phyloP scores from a whole-genome alignment of 495 filamentous ascomycete genomes.

The Penicillium angulare region DNA sequence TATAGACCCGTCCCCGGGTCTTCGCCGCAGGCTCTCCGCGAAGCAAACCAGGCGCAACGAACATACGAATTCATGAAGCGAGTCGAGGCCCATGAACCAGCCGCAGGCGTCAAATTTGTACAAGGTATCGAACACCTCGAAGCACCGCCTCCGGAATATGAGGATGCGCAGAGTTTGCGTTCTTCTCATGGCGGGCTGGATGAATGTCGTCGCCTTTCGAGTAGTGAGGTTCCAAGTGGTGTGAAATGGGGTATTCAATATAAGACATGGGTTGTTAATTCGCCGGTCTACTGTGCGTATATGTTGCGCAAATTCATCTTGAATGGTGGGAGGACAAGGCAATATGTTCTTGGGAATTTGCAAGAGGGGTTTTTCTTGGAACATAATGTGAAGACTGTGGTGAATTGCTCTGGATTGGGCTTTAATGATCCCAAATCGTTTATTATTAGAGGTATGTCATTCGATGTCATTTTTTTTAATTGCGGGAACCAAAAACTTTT shows the following conservation, averaged over 20 bases:
- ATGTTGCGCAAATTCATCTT: conserved; percentile 52
- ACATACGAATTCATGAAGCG: conserved; percentile 53
- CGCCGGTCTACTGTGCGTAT: conserved; percentile 59
- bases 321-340: conserved; percentile 46
- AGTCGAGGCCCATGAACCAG: conserved; percentile 36
- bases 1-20: conserved; percentile 55
- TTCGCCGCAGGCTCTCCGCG: conserved; percentile 36
- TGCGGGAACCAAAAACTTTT: not conserved
- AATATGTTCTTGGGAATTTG: conserved; percentile 40
- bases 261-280: conserved; percentile 57
- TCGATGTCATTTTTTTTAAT: not conserved
- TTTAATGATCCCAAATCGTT: conserved; percentile 53
- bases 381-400: conserved; percentile 42
- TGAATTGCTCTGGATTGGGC: conserved; percentile 59
- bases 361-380: conserved; percentile 49
- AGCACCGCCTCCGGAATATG: conserved; percentile 41
- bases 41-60: conserved; percentile 47
- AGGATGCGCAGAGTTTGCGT: conserved; percentile 28
- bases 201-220: conserved; percentile 42
- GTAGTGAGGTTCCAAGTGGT: conserved; percentile 41
- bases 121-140: conserved; percentile 62
- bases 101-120: conserved; percentile 51
- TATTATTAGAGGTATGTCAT: conserved; percentile 49
- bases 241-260: conserved; percentile 58
- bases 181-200: conserved; percentile 34